A percentile compares a stretch with the other conserved stretches of the same genome.
phyloP scores from a whole-genome alignment of 1,139 yeast species.

The Yamadazyma spencermartinsiae region DNA sequence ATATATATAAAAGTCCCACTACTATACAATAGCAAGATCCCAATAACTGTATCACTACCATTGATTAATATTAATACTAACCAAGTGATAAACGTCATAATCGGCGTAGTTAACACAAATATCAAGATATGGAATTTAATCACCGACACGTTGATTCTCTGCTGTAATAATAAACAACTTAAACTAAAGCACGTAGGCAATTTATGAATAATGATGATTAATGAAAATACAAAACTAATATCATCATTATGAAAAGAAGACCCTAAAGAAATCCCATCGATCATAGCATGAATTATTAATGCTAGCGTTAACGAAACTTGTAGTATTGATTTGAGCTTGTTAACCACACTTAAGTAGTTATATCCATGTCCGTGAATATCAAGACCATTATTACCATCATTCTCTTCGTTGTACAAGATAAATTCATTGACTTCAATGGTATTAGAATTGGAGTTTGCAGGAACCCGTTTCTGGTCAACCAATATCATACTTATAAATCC shows the following conservation, averaged over 20 bases:
- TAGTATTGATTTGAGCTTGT: constrained; percentile 21
- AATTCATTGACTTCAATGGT: constrained; percentile 3
- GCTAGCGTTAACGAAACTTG: constrained; percentile 56
- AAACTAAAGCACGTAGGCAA: constrained; percentile 77
- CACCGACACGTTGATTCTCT: constrained; percentile 25
- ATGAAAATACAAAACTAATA: constrained; percentile 47
- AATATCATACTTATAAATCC: constrained; percentile 16
- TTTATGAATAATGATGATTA: constrained; percentile 70
- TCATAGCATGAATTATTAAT: constrained; percentile 61
- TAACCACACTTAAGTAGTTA: background rate
- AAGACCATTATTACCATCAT: constrained; percentile 11
- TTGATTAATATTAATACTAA: constrained; percentile 32
- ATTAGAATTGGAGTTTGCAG: background rate
- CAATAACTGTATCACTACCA: constrained; percentile 43
- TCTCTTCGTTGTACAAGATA: background rate
- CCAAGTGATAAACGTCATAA: constrained; percentile 51
- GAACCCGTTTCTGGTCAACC: constrained; percentile 10
- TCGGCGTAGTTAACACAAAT: constrained; percentile 56
- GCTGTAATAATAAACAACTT: constrained; percentile 52
- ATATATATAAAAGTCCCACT: constrained; percentile 77
- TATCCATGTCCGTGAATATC: constrained; percentile 10
- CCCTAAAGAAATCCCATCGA: constrained; percentile 79
- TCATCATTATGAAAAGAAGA: constrained; percentile 53
- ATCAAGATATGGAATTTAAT: constrained; percentile 43
- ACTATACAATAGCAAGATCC: constrained; percentile 54